Percentiles rank a stretch among this genome's conserved stretches.
Conservation (phyloP, 2,329 filamentous ascomycete genomes). For the Fusarium buharicum region DNA sequence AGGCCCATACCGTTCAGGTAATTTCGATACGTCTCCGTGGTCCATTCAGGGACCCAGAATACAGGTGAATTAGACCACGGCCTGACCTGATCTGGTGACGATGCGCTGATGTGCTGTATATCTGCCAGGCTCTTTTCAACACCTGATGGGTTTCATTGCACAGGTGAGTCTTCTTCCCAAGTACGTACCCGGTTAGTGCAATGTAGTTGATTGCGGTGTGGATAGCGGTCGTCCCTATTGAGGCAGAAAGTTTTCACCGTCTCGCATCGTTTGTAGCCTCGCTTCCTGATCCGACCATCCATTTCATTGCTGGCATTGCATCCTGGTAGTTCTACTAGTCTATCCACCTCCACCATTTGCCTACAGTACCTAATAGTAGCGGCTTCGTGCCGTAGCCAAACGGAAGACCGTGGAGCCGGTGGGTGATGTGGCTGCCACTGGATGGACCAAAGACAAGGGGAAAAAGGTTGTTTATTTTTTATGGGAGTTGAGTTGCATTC, state of each 20-base stretch:
- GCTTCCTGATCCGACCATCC: slow-evolving; percentile 5
- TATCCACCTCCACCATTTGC: slow-evolving; percentile 18
- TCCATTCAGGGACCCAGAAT: slow-evolving; percentile 6
- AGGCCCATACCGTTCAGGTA: neutral
- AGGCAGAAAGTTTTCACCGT: slow-evolving; percentile 38
- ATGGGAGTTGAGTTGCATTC: slow-evolving; percentile 5
- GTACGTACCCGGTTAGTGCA: neutral
- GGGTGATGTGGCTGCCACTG: slow-evolving; percentile 46
- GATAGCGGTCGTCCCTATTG: too few species aligned
- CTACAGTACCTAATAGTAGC: slow-evolving; percentile 17
- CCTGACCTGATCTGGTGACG: slow-evolving; percentile 5
- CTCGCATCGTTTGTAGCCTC: slow-evolving; percentile 28
- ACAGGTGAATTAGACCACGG: slow-evolving; percentile 5
- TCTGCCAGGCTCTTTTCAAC: too few species aligned
- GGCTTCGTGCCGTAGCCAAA: slow-evolving; percentile 32
- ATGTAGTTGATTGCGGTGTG: slow-evolving; percentile 20
- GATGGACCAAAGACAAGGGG: slow-evolving; percentile 35
- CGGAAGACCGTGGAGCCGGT: slow-evolving; percentile 19
- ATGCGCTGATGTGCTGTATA: slow-evolving; percentile 14
- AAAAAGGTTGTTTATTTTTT: slow-evolving; percentile 31
- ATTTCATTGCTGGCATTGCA: neutral
- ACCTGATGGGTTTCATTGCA: too few species aligned
- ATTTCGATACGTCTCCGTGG: neutral
- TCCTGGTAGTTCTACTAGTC: neutral
- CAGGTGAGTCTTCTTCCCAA: too few species aligned